Base-by-base conservation (phyloP, 805 yeast species). In the Cephaloascus albidus region DNA sequence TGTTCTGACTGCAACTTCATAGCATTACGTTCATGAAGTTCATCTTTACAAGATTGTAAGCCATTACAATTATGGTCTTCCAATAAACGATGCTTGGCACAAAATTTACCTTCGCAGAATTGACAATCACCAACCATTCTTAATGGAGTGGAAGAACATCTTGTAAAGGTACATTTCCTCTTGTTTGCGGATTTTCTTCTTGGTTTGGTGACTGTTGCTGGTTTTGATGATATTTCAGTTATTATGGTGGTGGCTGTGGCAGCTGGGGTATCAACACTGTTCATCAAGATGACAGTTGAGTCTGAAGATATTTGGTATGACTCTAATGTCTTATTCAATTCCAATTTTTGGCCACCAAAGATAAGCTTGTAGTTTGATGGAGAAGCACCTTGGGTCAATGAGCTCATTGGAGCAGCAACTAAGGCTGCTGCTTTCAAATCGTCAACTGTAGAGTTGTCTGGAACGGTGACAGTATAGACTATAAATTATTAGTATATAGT, bases 31-130 rank as follows among this genome's bases (percentile, higher is more conserved):
- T 84, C 89, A 51, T 85, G 94, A 48, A 86, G 78, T 50, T 73
- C 77, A 50, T 86, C 89, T 66, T 85, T 85, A 66, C 94, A 86
- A 46, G 65, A 71, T 53, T 81, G 82, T 43, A 87, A 70, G 4
- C 93, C 95, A 41, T 72, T 68, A 56, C 96, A 87, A 43, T 70
- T 57, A 61, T 87, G 96, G 58, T 81, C 87, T 60, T 87, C 96
- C 62, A 88, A 68, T 40, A 87, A 67, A 41, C 96, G 73, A 63
- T 87, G 96, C 52, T 83, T 82, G 26, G 90, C 81, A 60, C 96
- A 87, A 58, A 77, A 87, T 52, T 81, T 82, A 35, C 95, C 94
- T 36, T 76, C 75, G 58, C 96, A 87, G 54, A 80, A 83, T 39
- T 78, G 73, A 58, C 96, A 87, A 56, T 81, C 88, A 36, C 96